Percentiles rank a stretch among this genome's conserved stretches.
phyloP scores from a whole-genome alignment of 2,329 filamentous ascomycete genomes.

The Exophiala lecanii-corni region DNA sequence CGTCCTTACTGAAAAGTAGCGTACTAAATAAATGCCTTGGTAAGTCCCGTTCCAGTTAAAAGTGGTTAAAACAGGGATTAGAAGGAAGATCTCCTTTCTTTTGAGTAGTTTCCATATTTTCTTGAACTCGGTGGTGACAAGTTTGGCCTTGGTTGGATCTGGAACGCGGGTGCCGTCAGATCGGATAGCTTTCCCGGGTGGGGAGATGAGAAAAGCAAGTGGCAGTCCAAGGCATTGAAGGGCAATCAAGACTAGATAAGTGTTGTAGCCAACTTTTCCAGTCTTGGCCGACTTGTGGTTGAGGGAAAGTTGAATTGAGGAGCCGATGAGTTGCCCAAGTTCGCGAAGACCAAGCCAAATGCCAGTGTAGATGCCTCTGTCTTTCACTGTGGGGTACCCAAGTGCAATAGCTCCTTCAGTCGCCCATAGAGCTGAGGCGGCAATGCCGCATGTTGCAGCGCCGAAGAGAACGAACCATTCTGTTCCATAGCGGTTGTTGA shows the following conservation, averaged over 20 bases:
- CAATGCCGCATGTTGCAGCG: conserved; percentile 38
- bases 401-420: conserved; percentile 38
- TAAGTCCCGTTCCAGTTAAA: conserved; percentile 52
- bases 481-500: conserved; percentile 41
- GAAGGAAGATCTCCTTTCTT: conserved; percentile 44
- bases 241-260: conserved; percentile 29
- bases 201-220: conserved; percentile 42
- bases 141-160: not conserved
- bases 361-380: conserved; percentile 40
- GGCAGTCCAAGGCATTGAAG: conserved; percentile 46
- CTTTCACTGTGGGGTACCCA: conserved; percentile 42
- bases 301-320: conserved; percentile 47
- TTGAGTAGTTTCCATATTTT: conserved; percentile 39
- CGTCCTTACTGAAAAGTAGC: conserved; percentile 49
- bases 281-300: conserved; percentile 39
- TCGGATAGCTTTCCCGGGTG: conserved; percentile 44
- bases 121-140: conserved; percentile 34
- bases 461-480: conserved; percentile 44
- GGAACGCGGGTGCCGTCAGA: conserved; percentile 33
- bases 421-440: conserved; percentile 36
- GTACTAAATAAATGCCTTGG: conserved; percentile 49
- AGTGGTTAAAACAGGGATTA: conserved; percentile 47
- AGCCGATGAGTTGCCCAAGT: conserved; percentile 49
- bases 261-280: conserved; percentile 44
- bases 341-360: conserved; percentile 52